Evolutionary conservation across 768 basidiomycete genomes (phyloP), one percentile per base, ranked within the genome.

Genomic region (Termitomyces sp.): DNA sequence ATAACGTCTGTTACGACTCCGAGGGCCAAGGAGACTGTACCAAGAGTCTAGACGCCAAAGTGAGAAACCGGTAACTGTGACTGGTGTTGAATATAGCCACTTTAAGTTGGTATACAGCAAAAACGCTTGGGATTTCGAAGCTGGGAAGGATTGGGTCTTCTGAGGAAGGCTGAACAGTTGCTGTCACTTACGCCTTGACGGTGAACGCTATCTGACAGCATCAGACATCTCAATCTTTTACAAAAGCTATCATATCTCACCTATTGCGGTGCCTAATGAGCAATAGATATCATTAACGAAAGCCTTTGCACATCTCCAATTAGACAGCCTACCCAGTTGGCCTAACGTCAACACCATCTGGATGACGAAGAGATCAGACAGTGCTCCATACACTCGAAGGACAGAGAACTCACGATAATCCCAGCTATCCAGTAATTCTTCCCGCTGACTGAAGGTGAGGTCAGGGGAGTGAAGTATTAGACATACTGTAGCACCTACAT

Each of bases 1-100:
- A 81, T 59, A 5, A 86, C 65, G 64, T 89, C 87, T 7, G 83
- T 85, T 3, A 73, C 53, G 28, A 82, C 79, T 2, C 84, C 80
- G 1, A 81, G 64, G 11, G 73, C 52, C 37, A 53, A 14, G 6
- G 52, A 53, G 10, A 43, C 9, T 3, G 52, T 34, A 5, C 52
- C 52, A 14, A 53, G 52, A n/a, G 14, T 19, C 52, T 53, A 43
- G n/a, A 34, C 2, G 1, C 10, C 23, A 25, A 28, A 39, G 11
- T 51, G 17, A 42, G 25, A 23, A 14, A 42, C 7, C 3, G 5
- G 23, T 16, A 47, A 17, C 32, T 23, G 16, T 8, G 35, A 40
- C n/a, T 21, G 27, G 23, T 53, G 12, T 5, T 14, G 23, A 34
- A 43, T 34, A 19, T 16, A 68, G 71, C 21, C 32, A 84, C 81